A percentile compares a stretch with the other conserved stretches of the same genome.
Evolutionary conservation across 2,329 filamentous ascomycete genomes (phyloP).

Genomic region (Aspergillus spinulosporus): DNA sequence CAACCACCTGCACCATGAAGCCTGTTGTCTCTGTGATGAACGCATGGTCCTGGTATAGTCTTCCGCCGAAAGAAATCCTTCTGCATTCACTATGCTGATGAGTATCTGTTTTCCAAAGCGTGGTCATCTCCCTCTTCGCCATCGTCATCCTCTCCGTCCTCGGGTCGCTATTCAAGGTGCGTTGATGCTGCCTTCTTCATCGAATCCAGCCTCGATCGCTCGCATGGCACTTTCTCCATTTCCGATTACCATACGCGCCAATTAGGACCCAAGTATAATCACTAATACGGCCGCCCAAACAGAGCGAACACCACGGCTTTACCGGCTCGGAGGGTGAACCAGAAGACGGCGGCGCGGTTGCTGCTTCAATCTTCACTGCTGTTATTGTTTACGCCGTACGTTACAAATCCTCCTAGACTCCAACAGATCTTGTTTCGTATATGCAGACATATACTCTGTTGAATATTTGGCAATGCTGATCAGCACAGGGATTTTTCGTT

Average conservation of each 20-base stretch:
- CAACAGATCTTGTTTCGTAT: background rate
- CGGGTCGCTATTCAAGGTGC: conserved; percentile 70
- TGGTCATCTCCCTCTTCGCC: conserved; percentile 64
- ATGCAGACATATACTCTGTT: background rate
- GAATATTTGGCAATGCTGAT: background rate
- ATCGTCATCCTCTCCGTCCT: conserved; percentile 66
- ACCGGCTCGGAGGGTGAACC: conserved; percentile 72
- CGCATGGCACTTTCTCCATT: background rate
- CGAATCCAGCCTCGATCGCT: background rate
- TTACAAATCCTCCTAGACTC: conserved; percentile 26
- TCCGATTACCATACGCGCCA: background rate
- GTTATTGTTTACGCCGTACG: conserved; percentile 86
- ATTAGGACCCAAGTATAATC: background rate
- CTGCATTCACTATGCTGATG: conserved; percentile 21
- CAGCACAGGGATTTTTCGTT: conserved; percentile 73
- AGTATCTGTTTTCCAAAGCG: conserved; percentile 54
- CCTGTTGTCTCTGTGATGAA: conserved; percentile 87
- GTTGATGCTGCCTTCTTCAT: conserved; percentile 25
- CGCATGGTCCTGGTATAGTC: conserved; percentile 86
- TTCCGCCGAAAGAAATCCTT: background rate
- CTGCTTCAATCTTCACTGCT: conserved; percentile 80
- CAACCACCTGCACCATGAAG: conserved; percentile 69
- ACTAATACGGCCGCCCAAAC: conserved; percentile 7
- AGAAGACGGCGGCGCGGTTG: conserved; percentile 73
- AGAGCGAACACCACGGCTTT: conserved; percentile 75